Percentiles rank a stretch among this genome's conserved stretches.
These are phyloP conservation scores for Alternaria alternata DNA, from an alignment of 2,329 filamentous ascomycete genomes.

Conservation along the genomic window DNA sequence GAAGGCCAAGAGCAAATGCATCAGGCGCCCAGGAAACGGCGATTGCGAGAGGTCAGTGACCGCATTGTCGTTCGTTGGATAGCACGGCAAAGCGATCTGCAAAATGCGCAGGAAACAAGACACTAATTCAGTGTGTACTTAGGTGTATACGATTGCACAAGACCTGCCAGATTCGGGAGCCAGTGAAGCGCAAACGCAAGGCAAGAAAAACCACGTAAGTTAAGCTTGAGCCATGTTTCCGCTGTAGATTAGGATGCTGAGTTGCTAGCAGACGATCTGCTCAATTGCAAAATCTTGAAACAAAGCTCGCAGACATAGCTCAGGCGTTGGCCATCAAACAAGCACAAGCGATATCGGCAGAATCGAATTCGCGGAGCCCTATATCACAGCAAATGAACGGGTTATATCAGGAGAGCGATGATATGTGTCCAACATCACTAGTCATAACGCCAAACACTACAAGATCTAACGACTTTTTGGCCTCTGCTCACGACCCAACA, in stretches of 20 bases:
- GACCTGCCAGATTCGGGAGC: not conserved
- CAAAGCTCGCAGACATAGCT: not conserved
- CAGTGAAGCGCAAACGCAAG: not conserved
- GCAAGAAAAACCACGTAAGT: not conserved
- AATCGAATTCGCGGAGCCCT: too few relatives aligned
- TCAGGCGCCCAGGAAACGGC: not conserved
- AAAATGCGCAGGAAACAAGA: too few relatives aligned
- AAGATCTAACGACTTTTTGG: too few relatives aligned
- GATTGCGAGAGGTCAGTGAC: not conserved
- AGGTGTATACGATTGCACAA: not conserved
- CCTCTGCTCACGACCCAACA: too few relatives aligned
- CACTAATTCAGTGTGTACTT: not conserved
- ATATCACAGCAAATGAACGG: too few relatives aligned
- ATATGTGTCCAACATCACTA: too few relatives aligned
- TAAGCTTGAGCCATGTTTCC: not conserved
- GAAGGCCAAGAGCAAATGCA: not conserved
- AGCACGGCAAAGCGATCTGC: too few relatives aligned
- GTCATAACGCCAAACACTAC: too few relatives aligned
- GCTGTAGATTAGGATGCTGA: not conserved
- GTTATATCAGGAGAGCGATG: too few relatives aligned
- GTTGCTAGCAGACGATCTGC: not conserved
- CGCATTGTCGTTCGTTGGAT: too few relatives aligned
- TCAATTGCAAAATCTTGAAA: not conserved
- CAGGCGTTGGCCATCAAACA: not conserved
- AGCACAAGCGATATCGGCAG: not conserved